A percentile compares a stretch with the other conserved stretches of the same genome.
Evolutionary conservation across 805 yeast genomes (phyloP).

Genomic region (Candida golubevii): DNA sequence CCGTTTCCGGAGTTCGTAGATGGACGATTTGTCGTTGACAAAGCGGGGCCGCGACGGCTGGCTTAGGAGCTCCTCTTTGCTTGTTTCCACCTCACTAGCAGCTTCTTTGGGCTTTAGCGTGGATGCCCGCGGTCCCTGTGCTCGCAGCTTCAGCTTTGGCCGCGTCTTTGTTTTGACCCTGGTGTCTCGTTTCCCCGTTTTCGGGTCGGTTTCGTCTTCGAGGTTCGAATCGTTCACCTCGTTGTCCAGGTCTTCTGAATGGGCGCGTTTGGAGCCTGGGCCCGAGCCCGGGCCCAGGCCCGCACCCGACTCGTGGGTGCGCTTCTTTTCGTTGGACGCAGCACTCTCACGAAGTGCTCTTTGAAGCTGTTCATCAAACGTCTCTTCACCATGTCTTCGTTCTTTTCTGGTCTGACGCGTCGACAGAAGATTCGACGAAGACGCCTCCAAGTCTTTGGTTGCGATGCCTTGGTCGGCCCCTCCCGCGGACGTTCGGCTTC

Average conservation of each 20-base stretch:
- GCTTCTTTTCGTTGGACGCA: conserved; percentile 33
- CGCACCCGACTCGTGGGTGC: conserved; percentile 1
- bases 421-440: conserved; percentile 14
- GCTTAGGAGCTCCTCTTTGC: conserved; percentile 48
- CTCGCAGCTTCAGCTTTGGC: conserved; percentile 1
- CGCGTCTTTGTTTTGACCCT: conserved; percentile 11
- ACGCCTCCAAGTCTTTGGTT: not conserved
- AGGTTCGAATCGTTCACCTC: conserved; percentile 11
- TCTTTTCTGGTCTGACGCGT: conserved; percentile 26
- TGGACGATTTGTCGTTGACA: conserved; percentile 70
- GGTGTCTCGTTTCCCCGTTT: conserved; percentile 5
- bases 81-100: conserved; percentile 4
- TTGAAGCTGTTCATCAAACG: conserved; percentile 39
- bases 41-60: conserved; percentile 80
- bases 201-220: conserved; percentile 11
- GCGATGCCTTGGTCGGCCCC: not conserved
- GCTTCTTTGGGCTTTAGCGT: conserved; percentile 6
- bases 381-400: conserved; percentile 31
- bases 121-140: conserved; percentile 4
- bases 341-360: conserved; percentile 57
- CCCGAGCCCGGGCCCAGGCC: not conserved
- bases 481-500: conserved; percentile 3
- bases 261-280: conserved; percentile 15
- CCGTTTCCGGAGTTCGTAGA: conserved; percentile 82
- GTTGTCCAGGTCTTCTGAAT: conserved; percentile 11